These are phyloP conservation scores for Sporothrix schenckii DNA, from an alignment of 2,329 filamentous ascomycete genomes.

Conservation along the genomic window DNA sequence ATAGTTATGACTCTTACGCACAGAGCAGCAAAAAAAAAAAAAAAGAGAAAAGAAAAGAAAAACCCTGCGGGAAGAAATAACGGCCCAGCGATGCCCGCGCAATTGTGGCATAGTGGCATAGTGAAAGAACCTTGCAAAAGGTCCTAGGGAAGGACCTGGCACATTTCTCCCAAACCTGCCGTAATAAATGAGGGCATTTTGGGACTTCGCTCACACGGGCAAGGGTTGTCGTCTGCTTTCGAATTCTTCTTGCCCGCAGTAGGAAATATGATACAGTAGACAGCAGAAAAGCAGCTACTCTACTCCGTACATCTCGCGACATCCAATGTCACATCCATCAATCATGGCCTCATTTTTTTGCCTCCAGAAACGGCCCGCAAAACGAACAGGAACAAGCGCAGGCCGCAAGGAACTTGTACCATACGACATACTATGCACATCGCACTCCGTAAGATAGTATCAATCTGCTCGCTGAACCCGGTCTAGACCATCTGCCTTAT, in stretches of 20 bases:
- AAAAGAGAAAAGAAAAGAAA: too few species aligned
- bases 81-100: background rate
- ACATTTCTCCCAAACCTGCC: background rate
- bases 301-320: background rate
- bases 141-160: conserved; percentile 24
- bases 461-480: background rate
- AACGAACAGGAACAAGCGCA: background rate
- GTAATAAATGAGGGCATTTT: background rate
- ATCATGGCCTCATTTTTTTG: background rate
- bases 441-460: too few species aligned
- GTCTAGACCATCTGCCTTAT: background rate
- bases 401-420: background rate
- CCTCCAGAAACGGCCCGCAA: conserved; percentile 7
- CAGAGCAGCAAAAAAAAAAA: background rate
- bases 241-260: too few species aligned
- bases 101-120: background rate
- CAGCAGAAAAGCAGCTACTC: background rate
- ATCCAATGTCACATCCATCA: background rate
- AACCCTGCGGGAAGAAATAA: background rate
- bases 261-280: background rate
- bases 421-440: too few species aligned
- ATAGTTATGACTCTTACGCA: background rate
- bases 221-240: too few species aligned
- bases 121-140: conserved; percentile 7
- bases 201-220: background rate